Base-by-base conservation (phyloP, 805 yeast species). In the Kodamaea laetipori region DNA sequence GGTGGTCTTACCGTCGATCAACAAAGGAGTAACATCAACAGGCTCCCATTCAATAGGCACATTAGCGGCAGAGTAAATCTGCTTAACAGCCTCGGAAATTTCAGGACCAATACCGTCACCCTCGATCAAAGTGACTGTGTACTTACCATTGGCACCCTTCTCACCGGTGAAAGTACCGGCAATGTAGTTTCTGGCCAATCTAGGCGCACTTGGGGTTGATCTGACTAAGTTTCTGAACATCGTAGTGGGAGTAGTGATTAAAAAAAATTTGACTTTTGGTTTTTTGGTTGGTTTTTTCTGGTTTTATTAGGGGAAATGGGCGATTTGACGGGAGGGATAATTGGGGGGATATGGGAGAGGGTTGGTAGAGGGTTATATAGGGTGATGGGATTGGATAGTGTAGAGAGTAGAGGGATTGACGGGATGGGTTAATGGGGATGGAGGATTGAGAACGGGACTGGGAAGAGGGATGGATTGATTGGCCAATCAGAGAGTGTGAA, bases 21-120 rank as follows among this genome's bases (percentile, higher is more conserved):
- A 77, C 47, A 86, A 77, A 42, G 99, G 99, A 43, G 96, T 87
- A 41, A 94, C 99, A 63, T 92, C 97, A 57, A 90, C 96, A 37
- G 86, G 82, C 71, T 92, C 96, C 97, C 98, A 94, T 61, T 86
- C 92, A 59, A 94, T 84, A 54, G 99, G 99, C 42, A 90, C 96
- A 44, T 86, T 71, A 42, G 98, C 99, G 55, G 97, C 97, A 40
- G 83, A 74, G 74, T 89, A 94, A 61, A 94, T 92, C 53, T 85
- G 80, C 76, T 90, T 87, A 55, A 94, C 97, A 40, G 98, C 87
- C 60, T 86, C 81, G 54, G 98, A 86, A 66, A 94, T 94, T 71
- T 94, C 99, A 41, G 84, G 78, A 58, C 99, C 99, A 56, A 92
- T 90, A 78, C 99, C 99, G 65, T 92, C 98, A 74, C 98, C 98